Conservation (phyloP, 192 early-diverging fungal genomes). For the Gonapodya sp. region DNA sequence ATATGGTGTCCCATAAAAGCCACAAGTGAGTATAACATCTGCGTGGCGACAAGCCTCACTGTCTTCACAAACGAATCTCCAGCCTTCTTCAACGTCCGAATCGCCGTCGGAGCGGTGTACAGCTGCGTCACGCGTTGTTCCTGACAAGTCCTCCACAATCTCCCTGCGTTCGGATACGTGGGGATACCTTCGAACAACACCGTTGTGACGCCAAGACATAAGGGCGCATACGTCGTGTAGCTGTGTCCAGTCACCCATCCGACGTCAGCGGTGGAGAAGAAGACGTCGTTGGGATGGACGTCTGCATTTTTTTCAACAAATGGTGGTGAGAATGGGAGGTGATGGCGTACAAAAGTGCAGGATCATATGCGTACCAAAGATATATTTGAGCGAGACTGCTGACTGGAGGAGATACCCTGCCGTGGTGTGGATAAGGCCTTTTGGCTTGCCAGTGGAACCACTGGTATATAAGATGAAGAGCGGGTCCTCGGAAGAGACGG, state of each 20-base stretch:
- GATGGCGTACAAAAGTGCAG: too few species aligned
- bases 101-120: conserved; percentile 96
- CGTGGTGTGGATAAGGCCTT: conserved; percentile 89
- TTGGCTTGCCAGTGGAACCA: conserved; percentile 27
- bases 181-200: conserved; percentile 91
- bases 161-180: conserved; percentile 68
- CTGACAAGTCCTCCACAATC: conserved; percentile 29
- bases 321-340: too few species aligned
- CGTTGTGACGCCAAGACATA: conserved; percentile 77
- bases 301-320: too few species aligned
- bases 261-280: conserved; percentile 49
- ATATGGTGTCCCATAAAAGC: too few species aligned
- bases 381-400: conserved; percentile 73
- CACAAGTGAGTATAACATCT: too few species aligned
- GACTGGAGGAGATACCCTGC: conserved; percentile 90
- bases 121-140: conserved; percentile 71
- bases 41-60: too few species aligned
- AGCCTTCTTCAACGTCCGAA: conserved; percentile 77
- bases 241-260: conserved; percentile 52
- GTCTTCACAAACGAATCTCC: conserved; percentile 68
- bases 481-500: conserved; percentile 85
- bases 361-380: too few species aligned
- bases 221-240: conserved; percentile 88
- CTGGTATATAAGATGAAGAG: background rate
- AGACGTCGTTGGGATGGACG: conserved; percentile 74